These are phyloP conservation scores for Adansonia gregorii DNA, from an alignment of 441 rosid genomes.

Conservation along the genomic window DNA sequence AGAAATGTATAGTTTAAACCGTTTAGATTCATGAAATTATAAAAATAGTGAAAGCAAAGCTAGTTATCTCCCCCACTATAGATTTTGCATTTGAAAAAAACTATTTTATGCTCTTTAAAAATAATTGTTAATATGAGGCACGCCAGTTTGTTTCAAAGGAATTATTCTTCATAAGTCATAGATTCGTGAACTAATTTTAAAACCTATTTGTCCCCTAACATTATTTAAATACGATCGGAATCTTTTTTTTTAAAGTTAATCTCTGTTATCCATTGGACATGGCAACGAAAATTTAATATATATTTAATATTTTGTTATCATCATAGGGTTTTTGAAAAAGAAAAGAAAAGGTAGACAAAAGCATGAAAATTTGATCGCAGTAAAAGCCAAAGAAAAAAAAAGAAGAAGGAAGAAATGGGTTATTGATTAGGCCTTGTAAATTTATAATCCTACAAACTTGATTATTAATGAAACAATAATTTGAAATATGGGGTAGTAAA, in stretches of 20 bases:
- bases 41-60: not conserved
- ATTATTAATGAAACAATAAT: not conserved
- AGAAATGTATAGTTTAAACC: conserved; percentile 8
- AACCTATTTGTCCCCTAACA: not conserved
- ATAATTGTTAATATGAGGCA: not conserved
- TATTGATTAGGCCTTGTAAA: not conserved
- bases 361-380: too few species aligned
- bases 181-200: not conserved
- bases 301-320: not conserved
- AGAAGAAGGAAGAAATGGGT: not conserved
- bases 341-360: not conserved
- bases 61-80: not conserved
- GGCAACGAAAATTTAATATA: not conserved
- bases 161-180: conserved; percentile 1
- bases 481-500: too few species aligned
- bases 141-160: not conserved
- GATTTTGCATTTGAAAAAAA: not conserved
- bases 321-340: not conserved
- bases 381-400: not conserved
- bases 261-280: not conserved
- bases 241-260: not conserved
- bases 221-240: not conserved
- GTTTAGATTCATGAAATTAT: not conserved
- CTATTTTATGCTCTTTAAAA: not conserved
- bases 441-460: not conserved